phyloP scores from a whole-genome alignment of 2,329 filamentous ascomycete genomes.

The Claviceps africana region DNA sequence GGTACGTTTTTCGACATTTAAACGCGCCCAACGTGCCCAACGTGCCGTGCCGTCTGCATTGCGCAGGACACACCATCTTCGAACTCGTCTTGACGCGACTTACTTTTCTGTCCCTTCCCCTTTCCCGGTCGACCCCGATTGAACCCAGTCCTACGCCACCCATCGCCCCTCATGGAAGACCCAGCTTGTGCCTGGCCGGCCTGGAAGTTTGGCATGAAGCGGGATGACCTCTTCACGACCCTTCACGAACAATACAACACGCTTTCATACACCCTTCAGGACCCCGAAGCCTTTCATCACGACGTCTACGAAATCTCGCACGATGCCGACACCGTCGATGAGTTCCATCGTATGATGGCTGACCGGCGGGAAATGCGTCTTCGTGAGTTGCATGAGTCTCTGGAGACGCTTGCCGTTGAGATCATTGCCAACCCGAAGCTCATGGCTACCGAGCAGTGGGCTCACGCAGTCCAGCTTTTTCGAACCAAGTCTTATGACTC shows the following conservation, averaged over 20 bases:
- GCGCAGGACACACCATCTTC: conserved; percentile 1
- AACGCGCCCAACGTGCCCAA: conserved; percentile 5
- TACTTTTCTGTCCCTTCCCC: neutral
- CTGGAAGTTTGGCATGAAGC: conserved; percentile 51
- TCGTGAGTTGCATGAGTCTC: conserved; percentile 38
- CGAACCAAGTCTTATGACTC: conserved; percentile 45
- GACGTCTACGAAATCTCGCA: conserved; percentile 45
- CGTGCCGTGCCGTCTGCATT: neutral
- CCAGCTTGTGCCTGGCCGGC: conserved; percentile 39
- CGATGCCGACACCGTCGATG: conserved; percentile 33
- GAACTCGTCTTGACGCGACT: conserved; percentile 1
- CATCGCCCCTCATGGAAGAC: conserved; percentile 35
- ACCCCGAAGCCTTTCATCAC: conserved; percentile 46
- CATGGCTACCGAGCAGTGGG: conserved; percentile 46
- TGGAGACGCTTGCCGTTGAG: conserved; percentile 44
- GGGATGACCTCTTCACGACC: conserved; percentile 41
- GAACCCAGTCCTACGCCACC: neutral
- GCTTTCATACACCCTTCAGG: conserved; percentile 39
- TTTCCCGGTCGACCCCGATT: neutral
- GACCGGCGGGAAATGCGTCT: conserved; percentile 40
- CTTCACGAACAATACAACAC: conserved; percentile 49
- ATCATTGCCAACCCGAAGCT: conserved; percentile 46
- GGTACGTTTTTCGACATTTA: conserved; percentile 5
- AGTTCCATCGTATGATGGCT: conserved; percentile 41
- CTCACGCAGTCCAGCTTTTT: conserved; percentile 43